Evolutionary conservation across 306 rosid genomes (phyloP), one percentile per base, ranked within the genome.

Genomic region (Cucurbita maxima): DNA sequence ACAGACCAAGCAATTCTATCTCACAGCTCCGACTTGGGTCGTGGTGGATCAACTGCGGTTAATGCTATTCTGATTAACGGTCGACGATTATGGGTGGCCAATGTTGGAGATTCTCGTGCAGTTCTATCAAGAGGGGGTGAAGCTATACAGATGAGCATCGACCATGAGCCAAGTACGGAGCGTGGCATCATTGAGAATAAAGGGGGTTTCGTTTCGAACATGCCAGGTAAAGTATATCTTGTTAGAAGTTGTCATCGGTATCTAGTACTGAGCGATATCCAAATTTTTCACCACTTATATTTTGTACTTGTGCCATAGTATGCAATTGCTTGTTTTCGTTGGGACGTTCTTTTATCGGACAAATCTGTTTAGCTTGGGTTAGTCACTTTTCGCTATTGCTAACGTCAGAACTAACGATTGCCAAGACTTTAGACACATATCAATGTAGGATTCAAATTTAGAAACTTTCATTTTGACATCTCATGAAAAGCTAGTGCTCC

Each of bases 141-240:
- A 60, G 97, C 98, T 18, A 62, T 68, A 51, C 98, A 90, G 77
- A 77, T 93, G 98, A 86, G 88, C 52, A 90, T 22, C 34, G 98
- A 93, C 72, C 98, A 93, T 56, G 98, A 93, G 75, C 98, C 98
- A 38, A 86, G 76, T 83, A 86, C 80, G 0, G 98, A 93, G 76
- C 81, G 97, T 15, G 87, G 94, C 56, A 84, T 81, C 83, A 93
- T 93, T 19, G 98, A 93, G 82, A 82, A 77, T 80, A 88, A 76
- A 81, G 98, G 98, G 74, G 98, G 98, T 78, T 93, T 93, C 78
- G 97, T 93, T 83, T 93, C 98, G 62, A 93, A 93, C 85, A 82
- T 93, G 86, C 98, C 98, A 87, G 97, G 98, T 90, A 81, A 60
- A 59, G 62, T 19, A 60, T 18, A 66, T 59, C 66, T 59, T 30